phyloP scores from a whole-genome alignment of 495 filamentous ascomycete genomes.

The Aspergillus leporis region DNA sequence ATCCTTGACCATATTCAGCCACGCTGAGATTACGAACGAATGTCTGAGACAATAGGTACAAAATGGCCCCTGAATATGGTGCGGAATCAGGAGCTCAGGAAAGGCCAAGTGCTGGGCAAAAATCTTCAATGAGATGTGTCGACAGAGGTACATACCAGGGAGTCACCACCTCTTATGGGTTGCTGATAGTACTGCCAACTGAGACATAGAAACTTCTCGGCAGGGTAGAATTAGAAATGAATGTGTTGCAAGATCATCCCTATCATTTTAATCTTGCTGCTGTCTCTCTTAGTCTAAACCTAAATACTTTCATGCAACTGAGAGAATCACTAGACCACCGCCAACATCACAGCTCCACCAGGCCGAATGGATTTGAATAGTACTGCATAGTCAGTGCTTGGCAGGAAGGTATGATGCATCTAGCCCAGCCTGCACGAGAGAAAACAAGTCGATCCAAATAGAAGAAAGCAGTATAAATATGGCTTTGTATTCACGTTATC shows the following conservation, averaged over 20 bases:
- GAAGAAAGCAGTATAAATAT: slow-evolving; percentile 11
- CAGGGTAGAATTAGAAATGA: no score
- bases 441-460: not conserved
- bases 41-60: slow-evolving; percentile 5
- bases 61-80: not conserved
- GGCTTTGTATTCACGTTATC: not conserved
- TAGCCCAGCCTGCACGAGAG: not conserved
- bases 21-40: slow-evolving; percentile 11
- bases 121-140: not conserved
- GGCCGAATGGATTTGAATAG: not conserved
- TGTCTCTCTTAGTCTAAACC: not conserved
- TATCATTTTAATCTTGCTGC: not conserved
- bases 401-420: not conserved
- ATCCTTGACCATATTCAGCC: slow-evolving; percentile 10
- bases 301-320: not conserved
- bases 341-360: not conserved
- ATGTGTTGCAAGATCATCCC: no score
- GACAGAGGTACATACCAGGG: not conserved
- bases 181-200: not conserved
- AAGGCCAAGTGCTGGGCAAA: not conserved
- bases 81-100: not conserved
- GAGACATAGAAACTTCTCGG: not conserved
- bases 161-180: not conserved
- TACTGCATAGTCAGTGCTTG: slow-evolving; percentile 10
- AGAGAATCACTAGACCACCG: not conserved